Evolutionary conservation across 371 early-diverging fungal genomes (phyloP), one percentile per base, ranked within the genome.

Genomic region (Mortierella sp.): DNA sequence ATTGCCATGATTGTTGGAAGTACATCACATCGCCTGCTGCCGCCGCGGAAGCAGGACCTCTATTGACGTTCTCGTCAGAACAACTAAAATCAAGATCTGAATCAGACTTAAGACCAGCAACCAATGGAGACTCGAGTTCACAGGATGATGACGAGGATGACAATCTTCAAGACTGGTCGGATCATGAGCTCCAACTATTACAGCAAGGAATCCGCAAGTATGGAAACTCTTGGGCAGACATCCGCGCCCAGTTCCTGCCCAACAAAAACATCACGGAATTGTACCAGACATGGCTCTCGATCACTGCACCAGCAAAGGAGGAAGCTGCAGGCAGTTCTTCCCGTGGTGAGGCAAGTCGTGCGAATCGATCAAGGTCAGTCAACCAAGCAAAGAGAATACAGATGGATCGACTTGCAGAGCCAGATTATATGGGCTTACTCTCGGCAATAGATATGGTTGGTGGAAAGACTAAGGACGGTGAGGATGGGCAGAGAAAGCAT

Each of bases 241-340:
- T 80, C 36, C 71, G 81, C 0, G 81, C 81, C 1, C 81, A 80
- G 59, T 80, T 68, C 61, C 33, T 80, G 22, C 81, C 81, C 32
- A 70, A 67, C 22, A 58, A 58, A 1, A 58, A 64, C 43, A 58
- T 72, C 5, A 71, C 81, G 1, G 81, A 80, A 5, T 36, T 80
- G 0, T 62, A 80, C 22, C 71, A 59, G 28, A 43, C 71, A 19
- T 80, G 81, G 81, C 45, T 45, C 22, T 32, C 58, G 5, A 69
- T 77, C 36, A 66, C 73, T 47, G 69, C 45, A 16, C 55, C 69
- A 9, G n/a, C 62, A 3, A 38, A 53, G 38, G 41, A 48, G 19
- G 61, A 41, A 0, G 22, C 63, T 53, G 55, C 38, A 1, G 68
- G 47, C 8, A 16, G 36, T 11, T 11, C 16, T 21, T 22, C 32